Evolutionary conservation across 2,329 filamentous ascomycete species (phyloP).

Genomic region (Aspergillus transmontanensis): DNA sequence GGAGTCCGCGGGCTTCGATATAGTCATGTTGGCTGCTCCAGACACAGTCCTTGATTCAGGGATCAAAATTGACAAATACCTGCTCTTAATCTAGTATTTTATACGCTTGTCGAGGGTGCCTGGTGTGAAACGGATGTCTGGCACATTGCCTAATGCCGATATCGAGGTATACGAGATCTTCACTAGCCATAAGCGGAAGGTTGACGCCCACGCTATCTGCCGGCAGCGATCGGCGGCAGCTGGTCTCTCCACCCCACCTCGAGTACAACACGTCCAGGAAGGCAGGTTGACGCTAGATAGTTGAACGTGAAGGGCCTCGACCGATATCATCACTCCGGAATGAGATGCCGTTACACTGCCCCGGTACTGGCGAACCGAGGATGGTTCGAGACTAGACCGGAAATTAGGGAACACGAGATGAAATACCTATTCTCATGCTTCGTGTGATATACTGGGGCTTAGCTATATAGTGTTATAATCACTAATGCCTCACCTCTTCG

Average conservation of each 20-base stretch:
- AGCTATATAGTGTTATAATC: background rate
- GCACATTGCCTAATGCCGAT: background rate
- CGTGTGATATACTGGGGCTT: background rate
- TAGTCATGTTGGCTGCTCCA: background rate
- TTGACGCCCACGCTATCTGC: background rate
- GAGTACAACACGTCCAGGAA: background rate
- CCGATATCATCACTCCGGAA: background rate
- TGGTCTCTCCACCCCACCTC: background rate
- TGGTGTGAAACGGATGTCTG: background rate
- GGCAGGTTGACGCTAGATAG: background rate
- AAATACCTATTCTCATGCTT: background rate
- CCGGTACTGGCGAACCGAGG: background rate
- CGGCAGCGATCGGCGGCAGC: background rate
- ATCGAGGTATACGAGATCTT: background rate
- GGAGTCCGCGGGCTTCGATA: slow-evolving; percentile 7
- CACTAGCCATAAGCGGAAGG: background rate
- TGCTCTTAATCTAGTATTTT: background rate
- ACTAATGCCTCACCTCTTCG: background rate
- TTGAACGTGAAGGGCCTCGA: background rate
- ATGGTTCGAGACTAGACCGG: background rate
- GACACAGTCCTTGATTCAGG: background rate
- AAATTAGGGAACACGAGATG: background rate
- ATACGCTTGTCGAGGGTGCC: background rate
- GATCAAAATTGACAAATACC: background rate
- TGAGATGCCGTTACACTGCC: background rate